phyloP scores from a whole-genome alignment of 768 basidiomycete species.

The Suillus clintonianus region DNA sequence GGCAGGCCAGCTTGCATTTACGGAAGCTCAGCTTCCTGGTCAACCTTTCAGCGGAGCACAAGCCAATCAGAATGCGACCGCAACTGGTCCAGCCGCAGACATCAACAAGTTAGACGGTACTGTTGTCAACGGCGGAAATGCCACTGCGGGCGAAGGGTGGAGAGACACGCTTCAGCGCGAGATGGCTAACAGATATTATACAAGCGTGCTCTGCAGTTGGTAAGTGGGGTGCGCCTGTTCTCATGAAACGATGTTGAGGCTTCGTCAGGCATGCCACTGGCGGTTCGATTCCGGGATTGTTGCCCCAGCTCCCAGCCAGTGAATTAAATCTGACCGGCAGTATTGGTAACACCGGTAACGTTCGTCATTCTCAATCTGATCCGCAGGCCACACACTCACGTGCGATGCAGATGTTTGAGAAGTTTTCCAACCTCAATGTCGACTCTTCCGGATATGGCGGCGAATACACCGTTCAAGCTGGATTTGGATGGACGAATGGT shows the following conservation, averaged over 20 bases:
- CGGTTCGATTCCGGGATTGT: slow-evolving; percentile 71
- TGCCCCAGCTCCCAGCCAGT: slow-evolving; percentile 67
- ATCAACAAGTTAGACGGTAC: slow-evolving; percentile 55
- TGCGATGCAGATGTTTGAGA: slow-evolving; percentile 75
- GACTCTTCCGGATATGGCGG: slow-evolving; percentile 81
- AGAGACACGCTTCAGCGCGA: slow-evolving; percentile 60
- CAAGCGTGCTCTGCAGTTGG: slow-evolving; percentile 90
- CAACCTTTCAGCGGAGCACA: slow-evolving; percentile 51
- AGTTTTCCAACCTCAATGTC: slow-evolving; percentile 79
- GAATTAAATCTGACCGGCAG: slow-evolving; percentile 73
- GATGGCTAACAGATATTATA: slow-evolving; percentile 83
- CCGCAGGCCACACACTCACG: neutral
- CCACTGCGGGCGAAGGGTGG: slow-evolving; percentile 65
- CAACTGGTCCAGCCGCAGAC: slow-evolving; percentile 57
- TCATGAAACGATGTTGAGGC: neutral
- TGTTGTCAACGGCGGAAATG: slow-evolving; percentile 71
- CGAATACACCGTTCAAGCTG: slow-evolving; percentile 87
- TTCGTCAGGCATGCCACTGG: slow-evolving; percentile 79
- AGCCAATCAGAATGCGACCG: slow-evolving; percentile 47
- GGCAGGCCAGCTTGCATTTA: slow-evolving; percentile 75
- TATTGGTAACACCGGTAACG: slow-evolving; percentile 70
- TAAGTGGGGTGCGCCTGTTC: slow-evolving; percentile 33
- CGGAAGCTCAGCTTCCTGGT: slow-evolving; percentile 68
- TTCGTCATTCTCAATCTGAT: slow-evolving; percentile 37
- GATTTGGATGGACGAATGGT: slow-evolving; percentile 91